phyloP scores from a whole-genome alignment of 129 eudicot genomes.

The Flaveria sonorensis region DNA sequence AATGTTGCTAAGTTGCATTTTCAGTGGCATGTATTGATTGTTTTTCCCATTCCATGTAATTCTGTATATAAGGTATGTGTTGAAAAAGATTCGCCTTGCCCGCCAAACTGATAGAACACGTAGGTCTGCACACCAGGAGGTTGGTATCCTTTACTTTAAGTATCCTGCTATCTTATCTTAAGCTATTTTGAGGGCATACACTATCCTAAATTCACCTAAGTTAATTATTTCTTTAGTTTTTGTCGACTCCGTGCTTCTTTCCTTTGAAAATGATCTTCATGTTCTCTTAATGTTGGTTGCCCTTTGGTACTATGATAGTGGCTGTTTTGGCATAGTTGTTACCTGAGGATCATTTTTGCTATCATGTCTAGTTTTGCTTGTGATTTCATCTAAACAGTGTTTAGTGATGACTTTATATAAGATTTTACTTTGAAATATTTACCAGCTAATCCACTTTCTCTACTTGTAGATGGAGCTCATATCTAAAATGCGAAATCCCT shows the following conservation, averaged over 20 bases:
- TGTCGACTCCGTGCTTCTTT: not conserved
- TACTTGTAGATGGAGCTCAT: slow-evolving; percentile 88
- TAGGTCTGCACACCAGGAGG: slow-evolving; percentile 99
- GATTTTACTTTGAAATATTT: slow-evolving; percentile 15
- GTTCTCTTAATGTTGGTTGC: slow-evolving; percentile 6
- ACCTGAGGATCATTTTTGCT: slow-evolving; percentile 1
- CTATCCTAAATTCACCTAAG: slow-evolving; percentile 23
- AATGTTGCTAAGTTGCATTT: slow-evolving; percentile 25
- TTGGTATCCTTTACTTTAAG: slow-evolving; percentile 43
- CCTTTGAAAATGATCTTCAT: not conserved
- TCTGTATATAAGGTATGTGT: slow-evolving; percentile 76
- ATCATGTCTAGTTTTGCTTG: slow-evolving; percentile 14
- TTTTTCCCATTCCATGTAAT: slow-evolving; percentile 27
- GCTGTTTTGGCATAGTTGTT: slow-evolving; percentile 1
- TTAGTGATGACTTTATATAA: slow-evolving; percentile 10
- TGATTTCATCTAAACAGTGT: slow-evolving; percentile 6
- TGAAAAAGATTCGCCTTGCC: slow-evolving; percentile 98
- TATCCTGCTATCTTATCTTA: slow-evolving; percentile 16
- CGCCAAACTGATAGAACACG: slow-evolving; percentile 98
- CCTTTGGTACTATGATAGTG: slow-evolving; percentile 2
- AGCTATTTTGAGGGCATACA: slow-evolving; percentile 11
- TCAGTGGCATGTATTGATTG: slow-evolving; percentile 26
- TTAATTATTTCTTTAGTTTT: not conserved
- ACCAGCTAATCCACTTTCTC: slow-evolving; percentile 19
- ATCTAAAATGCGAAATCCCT: slow-evolving; percentile 83